These are phyloP conservation scores for Exobasidium rhododendri DNA, from an alignment of 1,284 basidiomycete species.

Conservation along the genomic window DNA sequence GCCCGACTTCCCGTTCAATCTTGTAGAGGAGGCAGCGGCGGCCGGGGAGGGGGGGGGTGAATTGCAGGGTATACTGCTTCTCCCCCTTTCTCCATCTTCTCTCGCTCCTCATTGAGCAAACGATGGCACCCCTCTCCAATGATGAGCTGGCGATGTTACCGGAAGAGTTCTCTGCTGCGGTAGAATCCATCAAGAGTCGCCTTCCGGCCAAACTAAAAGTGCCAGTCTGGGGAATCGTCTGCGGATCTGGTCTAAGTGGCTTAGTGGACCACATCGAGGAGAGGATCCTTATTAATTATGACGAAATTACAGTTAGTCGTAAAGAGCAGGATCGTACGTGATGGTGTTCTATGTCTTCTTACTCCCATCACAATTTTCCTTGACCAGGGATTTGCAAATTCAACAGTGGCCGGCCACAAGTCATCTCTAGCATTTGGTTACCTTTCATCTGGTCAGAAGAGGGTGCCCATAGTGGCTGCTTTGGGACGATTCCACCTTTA, in stretches of 20 bases:
- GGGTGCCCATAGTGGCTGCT: conserved; percentile 74
- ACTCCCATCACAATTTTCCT: no score
- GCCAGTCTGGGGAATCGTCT: conserved; percentile 46
- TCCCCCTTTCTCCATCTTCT: no score
- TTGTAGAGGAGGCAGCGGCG: no score
- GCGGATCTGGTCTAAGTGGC: conserved; percentile 36
- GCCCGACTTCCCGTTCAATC: not conserved
- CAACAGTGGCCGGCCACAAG: conserved; percentile 69
- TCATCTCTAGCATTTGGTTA: conserved; percentile 74
- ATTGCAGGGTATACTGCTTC: no score
- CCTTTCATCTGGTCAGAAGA: conserved; percentile 55
- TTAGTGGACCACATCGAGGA: conserved; percentile 25
- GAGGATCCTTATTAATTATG: conserved; percentile 32
- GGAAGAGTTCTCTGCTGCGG: conserved; percentile 23
- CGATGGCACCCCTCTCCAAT: not conserved
- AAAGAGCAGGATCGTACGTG: no score
- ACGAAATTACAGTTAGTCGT: conserved; percentile 28
- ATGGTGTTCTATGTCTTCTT: no score
- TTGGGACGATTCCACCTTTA: conserved; percentile 79
- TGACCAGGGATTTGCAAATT: conserved; percentile 22
- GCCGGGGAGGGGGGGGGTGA: no score
- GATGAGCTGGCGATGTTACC: conserved; percentile 20
- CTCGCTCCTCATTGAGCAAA: no score
- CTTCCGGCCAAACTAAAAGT: conserved; percentile 20
- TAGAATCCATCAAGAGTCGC: conserved; percentile 22